Evolutionary conservation across 805 yeast genomes (phyloP).

Genomic region (Nematodospora valgi): DNA sequence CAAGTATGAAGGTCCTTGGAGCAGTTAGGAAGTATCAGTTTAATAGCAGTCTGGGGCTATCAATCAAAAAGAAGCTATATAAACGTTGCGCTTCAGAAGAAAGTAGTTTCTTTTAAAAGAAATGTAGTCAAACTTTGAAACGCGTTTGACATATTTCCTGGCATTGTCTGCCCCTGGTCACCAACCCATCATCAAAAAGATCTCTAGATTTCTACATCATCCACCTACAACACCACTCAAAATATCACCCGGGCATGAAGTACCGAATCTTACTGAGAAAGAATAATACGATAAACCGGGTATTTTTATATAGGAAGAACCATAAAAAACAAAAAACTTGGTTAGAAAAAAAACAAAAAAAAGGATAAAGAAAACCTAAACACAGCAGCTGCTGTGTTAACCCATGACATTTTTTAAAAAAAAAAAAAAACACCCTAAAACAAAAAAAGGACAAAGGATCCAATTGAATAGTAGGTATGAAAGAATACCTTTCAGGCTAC

Average conservation of each 20-base stretch:
- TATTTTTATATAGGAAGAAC: conserved; percentile 35
- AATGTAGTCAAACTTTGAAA: no score
- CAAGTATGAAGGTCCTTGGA: no score
- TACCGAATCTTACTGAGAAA: conserved; percentile 36
- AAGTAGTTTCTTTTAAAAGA: no score
- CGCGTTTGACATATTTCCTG: no score
- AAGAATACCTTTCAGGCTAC: conserved; percentile 17
- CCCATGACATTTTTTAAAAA: conserved; percentile 37
- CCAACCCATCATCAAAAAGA: no score
- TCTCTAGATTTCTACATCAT: no score
- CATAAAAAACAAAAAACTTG: conserved; percentile 22
- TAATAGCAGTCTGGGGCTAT: no score
- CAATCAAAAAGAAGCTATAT: no score
- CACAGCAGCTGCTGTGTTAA: conserved; percentile 42
- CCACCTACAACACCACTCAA: no score
- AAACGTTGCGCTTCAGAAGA: no score
- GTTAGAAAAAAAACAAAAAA: conserved; percentile 14
- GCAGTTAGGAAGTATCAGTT: no score
- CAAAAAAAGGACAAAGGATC: conserved; percentile 13
- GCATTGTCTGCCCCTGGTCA: no score
- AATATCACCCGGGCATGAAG: conserved; percentile 51
- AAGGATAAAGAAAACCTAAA: conserved; percentile 26
- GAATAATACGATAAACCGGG: conserved; percentile 47
- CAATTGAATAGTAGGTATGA: conserved; percentile 12
- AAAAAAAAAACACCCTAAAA: conserved; percentile 15